phyloP scores from a whole-genome alignment of 129 eudicot species.

The Pulicaria dysenterica region DNA sequence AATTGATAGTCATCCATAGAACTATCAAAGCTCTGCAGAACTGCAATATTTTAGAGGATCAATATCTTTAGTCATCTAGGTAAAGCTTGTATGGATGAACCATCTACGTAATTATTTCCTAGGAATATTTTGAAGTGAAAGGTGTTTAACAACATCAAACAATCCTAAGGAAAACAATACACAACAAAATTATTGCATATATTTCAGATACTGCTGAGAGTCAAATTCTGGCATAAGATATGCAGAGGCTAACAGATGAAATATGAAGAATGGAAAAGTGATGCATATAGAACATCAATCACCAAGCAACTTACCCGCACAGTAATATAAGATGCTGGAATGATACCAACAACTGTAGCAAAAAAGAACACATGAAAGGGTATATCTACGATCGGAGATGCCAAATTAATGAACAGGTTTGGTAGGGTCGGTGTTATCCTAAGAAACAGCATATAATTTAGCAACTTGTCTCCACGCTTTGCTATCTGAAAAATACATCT shows the following conservation, averaged over 20 bases:
- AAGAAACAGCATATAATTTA: conserved; percentile 89
- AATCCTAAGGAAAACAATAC: neutral
- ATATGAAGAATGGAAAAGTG: neutral
- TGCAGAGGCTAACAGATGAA: neutral
- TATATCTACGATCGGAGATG: conserved; percentile 93
- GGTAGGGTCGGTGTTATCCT: conserved; percentile 92
- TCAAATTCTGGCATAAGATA: no score
- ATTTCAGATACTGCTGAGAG: neutral
- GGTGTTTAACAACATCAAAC: neutral
- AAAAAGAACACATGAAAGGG: conserved; percentile 87
- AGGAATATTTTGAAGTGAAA: no score
- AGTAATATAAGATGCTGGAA: conserved; percentile 90
- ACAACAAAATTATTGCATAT: neutral
- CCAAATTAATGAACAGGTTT: conserved; percentile 90
- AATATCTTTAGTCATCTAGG: no score
- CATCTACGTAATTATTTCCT: no score
- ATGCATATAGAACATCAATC: neutral
- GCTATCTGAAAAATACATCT: conserved; percentile 58
- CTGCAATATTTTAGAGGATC: no score
- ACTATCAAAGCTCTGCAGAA: no score
- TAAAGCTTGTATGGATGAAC: no score
- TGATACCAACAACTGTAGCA: conserved; percentile 88
- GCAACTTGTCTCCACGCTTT: conserved; percentile 77
- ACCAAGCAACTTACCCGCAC: conserved; percentile 59
- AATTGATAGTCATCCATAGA: no score